Evolutionary conservation across 1,139 yeast genomes (phyloP).

Genomic region (Saccharomyces pastorianus): DNA sequence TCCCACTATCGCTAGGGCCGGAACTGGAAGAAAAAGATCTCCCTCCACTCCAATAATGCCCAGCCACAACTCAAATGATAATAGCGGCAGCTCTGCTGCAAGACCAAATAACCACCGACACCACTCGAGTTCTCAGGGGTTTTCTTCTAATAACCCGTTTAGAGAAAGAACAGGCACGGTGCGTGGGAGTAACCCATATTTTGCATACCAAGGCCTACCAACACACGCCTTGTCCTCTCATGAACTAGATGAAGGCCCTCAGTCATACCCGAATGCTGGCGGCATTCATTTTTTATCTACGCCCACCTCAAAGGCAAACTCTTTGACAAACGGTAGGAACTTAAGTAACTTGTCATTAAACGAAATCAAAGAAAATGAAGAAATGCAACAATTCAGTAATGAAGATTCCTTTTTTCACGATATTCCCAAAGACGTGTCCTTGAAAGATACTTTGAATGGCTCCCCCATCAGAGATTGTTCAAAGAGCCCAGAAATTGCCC

Average conservation of each 20-base stretch:
- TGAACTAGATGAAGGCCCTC: constrained; percentile 7
- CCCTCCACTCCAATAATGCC: constrained; percentile 23
- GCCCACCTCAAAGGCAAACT: constrained; percentile 10
- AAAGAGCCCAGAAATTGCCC: constrained; percentile 3
- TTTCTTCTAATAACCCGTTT: constrained; percentile 13
- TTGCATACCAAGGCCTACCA: constrained; percentile 17
- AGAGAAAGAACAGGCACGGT: constrained; percentile 5
- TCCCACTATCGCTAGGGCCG: constrained; percentile 1
- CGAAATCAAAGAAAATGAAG: constrained; percentile 29
- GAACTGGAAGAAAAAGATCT: constrained; percentile 14
- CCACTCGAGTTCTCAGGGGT: constrained; percentile 6
- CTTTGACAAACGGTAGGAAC: constrained; percentile 16
- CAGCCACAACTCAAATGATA: constrained; percentile 9
- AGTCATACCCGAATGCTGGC: not conserved
- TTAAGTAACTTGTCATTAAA: constrained; percentile 25
- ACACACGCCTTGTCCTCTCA: constrained; percentile 18
- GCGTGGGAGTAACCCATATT: constrained; percentile 11
- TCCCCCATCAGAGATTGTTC: not conserved
- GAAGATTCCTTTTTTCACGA: constrained; percentile 1
- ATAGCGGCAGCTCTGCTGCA: constrained; percentile 1
- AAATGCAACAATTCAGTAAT: constrained; percentile 19
- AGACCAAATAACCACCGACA: constrained; percentile 6
- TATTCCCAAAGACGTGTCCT: not conserved
- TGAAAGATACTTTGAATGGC: not conserved
- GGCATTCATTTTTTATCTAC: constrained; percentile 8